Conservation (phyloP, 78 protist genomes). For the Planoprotostelium fungivorum region DNA sequence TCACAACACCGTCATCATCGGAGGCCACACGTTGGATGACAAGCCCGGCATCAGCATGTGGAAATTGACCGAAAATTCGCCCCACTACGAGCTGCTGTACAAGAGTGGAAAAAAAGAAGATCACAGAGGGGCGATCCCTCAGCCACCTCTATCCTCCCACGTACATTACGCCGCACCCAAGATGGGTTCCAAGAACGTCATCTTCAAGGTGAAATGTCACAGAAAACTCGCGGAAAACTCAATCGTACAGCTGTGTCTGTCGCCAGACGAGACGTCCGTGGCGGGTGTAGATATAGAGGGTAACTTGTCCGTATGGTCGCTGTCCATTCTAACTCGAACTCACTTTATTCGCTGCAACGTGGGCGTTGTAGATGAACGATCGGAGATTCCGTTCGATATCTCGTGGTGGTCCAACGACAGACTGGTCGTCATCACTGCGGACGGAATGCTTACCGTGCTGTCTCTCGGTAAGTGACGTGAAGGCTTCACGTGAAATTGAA, state of each 20-base stretch:
- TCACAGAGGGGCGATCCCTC: not conserved
- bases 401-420: not conserved
- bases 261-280: not conserved
- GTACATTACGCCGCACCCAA: not conserved
- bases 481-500: not conserved
- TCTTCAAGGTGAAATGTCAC: not conserved
- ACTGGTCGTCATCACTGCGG: not conserved
- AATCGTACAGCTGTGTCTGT: not conserved
- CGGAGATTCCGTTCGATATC: not conserved
- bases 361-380: no score
- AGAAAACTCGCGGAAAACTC: not conserved
- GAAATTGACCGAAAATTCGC: not conserved
- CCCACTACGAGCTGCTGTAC: not conserved
- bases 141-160: not conserved
- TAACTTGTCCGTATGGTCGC: not conserved
- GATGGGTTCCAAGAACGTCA: not conserved
- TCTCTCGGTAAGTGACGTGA: not conserved
- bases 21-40: not conserved
- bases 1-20: not conserved
- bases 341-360: not conserved
- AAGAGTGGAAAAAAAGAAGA: not conserved
- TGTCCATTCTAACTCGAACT: not conserved
- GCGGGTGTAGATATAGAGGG: not conserved
- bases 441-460: not conserved
- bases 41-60: not conserved